Conservation (phyloP, 768 basidiomycete genomes). For the Kondoa malvinella region DNA sequence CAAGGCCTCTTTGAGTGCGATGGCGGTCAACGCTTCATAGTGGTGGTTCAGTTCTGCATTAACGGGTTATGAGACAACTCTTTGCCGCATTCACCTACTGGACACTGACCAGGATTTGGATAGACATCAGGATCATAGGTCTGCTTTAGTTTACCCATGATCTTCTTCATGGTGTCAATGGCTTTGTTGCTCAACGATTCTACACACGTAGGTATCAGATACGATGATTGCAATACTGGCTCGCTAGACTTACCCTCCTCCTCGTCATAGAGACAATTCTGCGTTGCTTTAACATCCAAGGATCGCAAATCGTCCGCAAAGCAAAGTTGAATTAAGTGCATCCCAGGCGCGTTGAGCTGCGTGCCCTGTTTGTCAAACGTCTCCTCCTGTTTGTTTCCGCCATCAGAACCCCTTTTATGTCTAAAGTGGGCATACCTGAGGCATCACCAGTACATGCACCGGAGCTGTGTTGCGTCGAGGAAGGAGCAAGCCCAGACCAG, state of each 20-base stretch:
- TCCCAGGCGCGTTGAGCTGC: constrained; percentile 62
- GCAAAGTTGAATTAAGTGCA: constrained; percentile 82
- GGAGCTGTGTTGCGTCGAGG: constrained; percentile 37
- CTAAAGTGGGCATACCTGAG: constrained; percentile 48
- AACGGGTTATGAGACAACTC: too few relatives aligned
- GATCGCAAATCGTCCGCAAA: constrained; percentile 82
- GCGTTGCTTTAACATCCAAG: not conserved
- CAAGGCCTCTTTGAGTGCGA: constrained; percentile 82
- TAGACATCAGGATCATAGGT: constrained; percentile 55
- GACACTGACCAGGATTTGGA: constrained; percentile 56
- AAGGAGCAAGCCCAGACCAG: constrained; percentile 50
- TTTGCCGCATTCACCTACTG: too few relatives aligned
- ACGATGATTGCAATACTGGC: not conserved
- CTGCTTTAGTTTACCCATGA: constrained; percentile 56
- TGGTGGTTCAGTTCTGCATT: constrained; percentile 21
- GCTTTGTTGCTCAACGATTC: constrained; percentile 3
- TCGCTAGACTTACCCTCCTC: not conserved
- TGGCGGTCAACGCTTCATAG: constrained; percentile 53
- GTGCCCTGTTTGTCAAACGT: constrained; percentile 48
- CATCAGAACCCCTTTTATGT: not conserved
- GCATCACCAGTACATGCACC: constrained; percentile 64
- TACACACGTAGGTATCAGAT: too few relatives aligned
- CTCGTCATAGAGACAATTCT: not conserved
- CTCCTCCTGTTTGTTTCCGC: constrained; percentile 41
- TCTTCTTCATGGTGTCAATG: constrained; percentile 38